phyloP scores from a whole-genome alignment of 768 basidiomycete genomes.

The Suillus luteus region DNA sequence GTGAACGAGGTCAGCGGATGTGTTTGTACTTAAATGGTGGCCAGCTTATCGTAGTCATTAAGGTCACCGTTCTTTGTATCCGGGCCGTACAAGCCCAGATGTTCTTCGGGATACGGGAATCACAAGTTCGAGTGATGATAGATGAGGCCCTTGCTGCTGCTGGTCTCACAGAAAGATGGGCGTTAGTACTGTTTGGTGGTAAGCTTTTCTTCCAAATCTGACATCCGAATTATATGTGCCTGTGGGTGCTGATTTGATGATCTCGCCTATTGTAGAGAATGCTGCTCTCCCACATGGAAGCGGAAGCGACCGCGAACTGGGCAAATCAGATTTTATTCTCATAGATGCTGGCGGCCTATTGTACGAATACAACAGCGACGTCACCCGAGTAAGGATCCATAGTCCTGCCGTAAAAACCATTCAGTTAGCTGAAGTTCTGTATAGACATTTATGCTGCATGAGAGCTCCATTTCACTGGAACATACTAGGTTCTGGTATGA shows the following conservation, averaged over 20 bases:
- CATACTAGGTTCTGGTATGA: conserved; percentile 63
- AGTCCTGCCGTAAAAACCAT: conserved; percentile 1
- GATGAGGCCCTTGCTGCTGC: conserved; percentile 52
- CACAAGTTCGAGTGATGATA: conserved; percentile 63
- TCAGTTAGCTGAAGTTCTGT: conserved; percentile 3
- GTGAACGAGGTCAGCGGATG: conserved; percentile 66
- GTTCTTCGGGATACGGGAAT: conserved; percentile 75
- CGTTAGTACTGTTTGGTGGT: conserved; percentile 82
- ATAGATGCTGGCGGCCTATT: conserved; percentile 75
- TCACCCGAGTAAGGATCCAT: conserved; percentile 62
- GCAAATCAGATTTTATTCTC: conserved; percentile 61
- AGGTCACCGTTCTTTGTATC: conserved; percentile 82
- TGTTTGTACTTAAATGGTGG: background rate
- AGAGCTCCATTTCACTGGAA: conserved; percentile 52
- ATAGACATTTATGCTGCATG: conserved; percentile 66
- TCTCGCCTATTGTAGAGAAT: conserved; percentile 54
- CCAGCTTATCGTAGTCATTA: conserved; percentile 10
- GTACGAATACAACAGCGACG: conserved; percentile 76
- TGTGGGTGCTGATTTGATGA: conserved; percentile 9
- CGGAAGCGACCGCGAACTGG: conserved; percentile 66
- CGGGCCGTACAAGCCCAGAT: conserved; percentile 61
- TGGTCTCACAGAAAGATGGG: conserved; percentile 60
- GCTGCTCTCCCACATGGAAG: conserved; percentile 85
- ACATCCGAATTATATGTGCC: background rate
- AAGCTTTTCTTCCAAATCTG: conserved; percentile 21